Percentiles rank a stretch among this genome's conserved stretches.
Conservation (phyloP, 805 yeast species). For the Wickerhamiella dianesei region DNA sequence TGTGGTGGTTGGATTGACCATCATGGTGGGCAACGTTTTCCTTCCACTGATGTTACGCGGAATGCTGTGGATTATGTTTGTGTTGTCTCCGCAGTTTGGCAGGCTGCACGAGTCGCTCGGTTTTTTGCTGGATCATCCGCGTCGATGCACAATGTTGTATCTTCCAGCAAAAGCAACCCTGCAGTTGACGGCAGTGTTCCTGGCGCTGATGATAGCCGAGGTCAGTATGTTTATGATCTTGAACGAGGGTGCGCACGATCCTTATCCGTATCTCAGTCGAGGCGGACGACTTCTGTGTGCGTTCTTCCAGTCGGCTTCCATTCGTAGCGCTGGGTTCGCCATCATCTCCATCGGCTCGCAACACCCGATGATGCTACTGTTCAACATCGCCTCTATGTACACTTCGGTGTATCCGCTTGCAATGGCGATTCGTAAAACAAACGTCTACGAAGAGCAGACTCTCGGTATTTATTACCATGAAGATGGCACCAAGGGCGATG, state of each 20-base stretch:
- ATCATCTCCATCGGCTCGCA: constrained; percentile 55
- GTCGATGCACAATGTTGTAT: constrained; percentile 86
- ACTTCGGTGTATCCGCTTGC: constrained; percentile 94
- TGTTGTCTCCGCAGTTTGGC: constrained; percentile 43
- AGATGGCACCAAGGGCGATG: constrained; percentile 1
- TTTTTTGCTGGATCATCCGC: constrained; percentile 84
- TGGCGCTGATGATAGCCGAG: constrained; percentile 63
- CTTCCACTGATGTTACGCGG: constrained; percentile 76
- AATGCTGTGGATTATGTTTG: constrained; percentile 67
- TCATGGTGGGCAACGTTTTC: constrained; percentile 89
- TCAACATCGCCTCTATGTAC: constrained; percentile 95
- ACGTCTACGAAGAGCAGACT: constrained; percentile 95
- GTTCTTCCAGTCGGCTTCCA: constrained; percentile 76
- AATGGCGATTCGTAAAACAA: constrained; percentile 88
- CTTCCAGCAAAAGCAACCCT: constrained; percentile 91
- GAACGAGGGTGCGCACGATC: constrained; percentile 36
- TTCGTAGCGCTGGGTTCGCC: constrained; percentile 87
- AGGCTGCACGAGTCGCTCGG: constrained; percentile 54
- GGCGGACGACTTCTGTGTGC: constrained; percentile 73
- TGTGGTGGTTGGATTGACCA: constrained; percentile 50
- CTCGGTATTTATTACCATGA: constrained; percentile 59
- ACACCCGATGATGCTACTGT: constrained; percentile 86
- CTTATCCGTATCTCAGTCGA: constrained; percentile 40
- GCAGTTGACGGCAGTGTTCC: constrained; percentile 69
- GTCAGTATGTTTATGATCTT: constrained; percentile 65